Conservation (phyloP, 2,329 filamentous ascomycete species). For the Knufia petricola region DNA sequence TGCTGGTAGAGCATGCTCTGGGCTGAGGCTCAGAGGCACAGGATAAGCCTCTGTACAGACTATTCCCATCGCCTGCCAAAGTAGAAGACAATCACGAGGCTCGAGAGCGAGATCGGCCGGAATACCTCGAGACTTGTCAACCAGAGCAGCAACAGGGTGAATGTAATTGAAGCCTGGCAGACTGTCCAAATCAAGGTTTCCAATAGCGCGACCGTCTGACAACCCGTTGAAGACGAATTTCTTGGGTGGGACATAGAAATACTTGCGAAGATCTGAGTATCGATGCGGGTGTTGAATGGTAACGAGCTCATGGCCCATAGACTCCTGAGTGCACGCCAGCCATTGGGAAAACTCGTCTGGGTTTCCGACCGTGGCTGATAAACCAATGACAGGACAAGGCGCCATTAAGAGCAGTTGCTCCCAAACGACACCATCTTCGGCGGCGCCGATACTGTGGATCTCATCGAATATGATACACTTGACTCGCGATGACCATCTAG, state of each 20-base stretch:
- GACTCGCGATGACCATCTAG: conserved; percentile 58
- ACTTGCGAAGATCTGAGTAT: conserved; percentile 72
- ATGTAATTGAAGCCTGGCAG: conserved; percentile 47
- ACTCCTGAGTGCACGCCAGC: conserved; percentile 55
- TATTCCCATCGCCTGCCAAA: conserved; percentile 57
- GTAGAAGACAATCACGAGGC: conserved; percentile 56
- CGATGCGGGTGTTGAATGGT: conserved; percentile 60
- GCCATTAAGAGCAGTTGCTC: conserved; percentile 66
- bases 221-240: conserved; percentile 46
- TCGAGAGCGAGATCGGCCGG: conserved; percentile 61
- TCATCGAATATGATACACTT: conserved; percentile 75
- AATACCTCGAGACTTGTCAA: conserved; percentile 52
- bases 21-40: conserved; percentile 43
- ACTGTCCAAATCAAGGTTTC: conserved; percentile 39
- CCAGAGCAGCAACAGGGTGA: conserved; percentile 56
- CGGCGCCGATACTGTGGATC: conserved; percentile 69
- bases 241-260: conserved; percentile 49
- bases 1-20: conserved; percentile 39
- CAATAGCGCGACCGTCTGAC: conserved; percentile 29
- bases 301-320: conserved; percentile 53
- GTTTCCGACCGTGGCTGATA: conserved; percentile 73
- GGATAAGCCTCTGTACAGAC: conserved; percentile 44
- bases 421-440: conserved; percentile 67
- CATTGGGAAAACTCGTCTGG: conserved; percentile 60
- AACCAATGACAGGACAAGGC: conserved; percentile 66